Evolutionary conservation across 2,329 filamentous ascomycete species (phyloP).

Genomic region (Leptodontidium sp.): DNA sequence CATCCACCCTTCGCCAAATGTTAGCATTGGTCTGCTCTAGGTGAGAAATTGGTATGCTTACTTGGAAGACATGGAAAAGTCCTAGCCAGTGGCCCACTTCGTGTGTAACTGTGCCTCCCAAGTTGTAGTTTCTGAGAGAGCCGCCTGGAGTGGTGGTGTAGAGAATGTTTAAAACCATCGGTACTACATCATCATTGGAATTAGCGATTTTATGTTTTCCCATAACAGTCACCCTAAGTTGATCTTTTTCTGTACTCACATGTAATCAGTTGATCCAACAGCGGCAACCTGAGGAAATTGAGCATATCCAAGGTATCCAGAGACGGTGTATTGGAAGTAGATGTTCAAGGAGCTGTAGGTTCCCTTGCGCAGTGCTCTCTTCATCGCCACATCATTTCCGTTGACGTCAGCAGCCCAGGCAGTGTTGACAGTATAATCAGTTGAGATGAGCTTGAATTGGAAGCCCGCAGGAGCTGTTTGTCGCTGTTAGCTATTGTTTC

Average conservation of each 20-base stretch:
- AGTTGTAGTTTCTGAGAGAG: conserved; percentile 46
- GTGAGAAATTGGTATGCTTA: no score
- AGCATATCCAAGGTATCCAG: conserved; percentile 8
- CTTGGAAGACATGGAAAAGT: conserved; percentile 56
- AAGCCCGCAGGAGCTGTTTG: conserved; percentile 38
- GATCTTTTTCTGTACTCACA: not conserved
- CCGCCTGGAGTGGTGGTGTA: conserved; percentile 51
- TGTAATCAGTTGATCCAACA: not conserved
- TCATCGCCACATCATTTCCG: conserved; percentile 52
- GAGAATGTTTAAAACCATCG: conserved; percentile 53
- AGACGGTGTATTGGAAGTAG: conserved; percentile 43
- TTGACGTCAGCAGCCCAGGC: conserved; percentile 44
- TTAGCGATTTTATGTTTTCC: no score
- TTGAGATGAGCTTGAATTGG: conserved; percentile 44
- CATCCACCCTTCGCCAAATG: conserved; percentile 45
- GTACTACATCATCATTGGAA: not conserved
- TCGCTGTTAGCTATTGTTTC: not conserved
- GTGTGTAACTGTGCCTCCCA: conserved; percentile 52
- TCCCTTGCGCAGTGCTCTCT: conserved; percentile 53
- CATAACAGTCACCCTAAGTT: no score
- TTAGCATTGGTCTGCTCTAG: no score
- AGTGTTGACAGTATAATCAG: conserved; percentile 46
- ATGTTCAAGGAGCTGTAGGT: conserved; percentile 46
- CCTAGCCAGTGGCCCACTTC: conserved; percentile 60
- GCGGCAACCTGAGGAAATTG: not conserved